These are phyloP conservation scores for Fusarium dlaminii DNA, from an alignment of 2,329 filamentous ascomycete species.

Conservation along the genomic window DNA sequence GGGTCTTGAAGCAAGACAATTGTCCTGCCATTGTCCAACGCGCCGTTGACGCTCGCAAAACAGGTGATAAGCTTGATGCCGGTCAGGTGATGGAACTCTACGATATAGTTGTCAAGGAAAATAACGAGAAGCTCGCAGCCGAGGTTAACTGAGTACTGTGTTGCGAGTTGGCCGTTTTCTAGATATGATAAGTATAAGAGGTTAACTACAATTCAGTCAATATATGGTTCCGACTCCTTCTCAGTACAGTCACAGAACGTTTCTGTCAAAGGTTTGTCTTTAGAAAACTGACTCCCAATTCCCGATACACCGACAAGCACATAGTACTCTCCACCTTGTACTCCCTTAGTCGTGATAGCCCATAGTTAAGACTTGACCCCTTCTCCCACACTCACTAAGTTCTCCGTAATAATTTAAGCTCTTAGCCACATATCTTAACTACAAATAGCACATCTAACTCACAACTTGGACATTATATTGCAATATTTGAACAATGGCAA, in stretches of 20 bases:
- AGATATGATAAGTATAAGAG: background rate
- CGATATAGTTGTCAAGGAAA: rapidly evolving
- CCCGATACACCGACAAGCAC: background rate
- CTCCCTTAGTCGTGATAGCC: background rate
- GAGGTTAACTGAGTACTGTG: background rate
- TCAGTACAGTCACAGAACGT: background rate
- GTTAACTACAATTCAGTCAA: background rate
- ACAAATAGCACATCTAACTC: no score
- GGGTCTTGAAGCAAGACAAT: background rate
- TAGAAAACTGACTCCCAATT: background rate
- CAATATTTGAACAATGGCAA: no score
- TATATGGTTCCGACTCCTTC: background rate
- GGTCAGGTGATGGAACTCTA: background rate
- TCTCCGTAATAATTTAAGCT: no score
- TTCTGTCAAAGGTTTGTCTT: background rate
- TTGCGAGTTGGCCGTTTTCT: background rate
- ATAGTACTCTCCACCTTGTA: background rate
- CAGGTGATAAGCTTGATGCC: background rate
- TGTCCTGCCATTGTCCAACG: background rate
- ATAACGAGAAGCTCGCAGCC: rapidly evolving
- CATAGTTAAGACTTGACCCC: no score
- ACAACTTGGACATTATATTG: no score
- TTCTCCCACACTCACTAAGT: no score
- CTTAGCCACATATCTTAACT: no score
- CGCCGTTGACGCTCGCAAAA: background rate